A percentile compares a stretch with the other conserved stretches of the same genome.
Conservation (phyloP, 257 asterid species). For the Fraxinus pennsylvanica region DNA sequence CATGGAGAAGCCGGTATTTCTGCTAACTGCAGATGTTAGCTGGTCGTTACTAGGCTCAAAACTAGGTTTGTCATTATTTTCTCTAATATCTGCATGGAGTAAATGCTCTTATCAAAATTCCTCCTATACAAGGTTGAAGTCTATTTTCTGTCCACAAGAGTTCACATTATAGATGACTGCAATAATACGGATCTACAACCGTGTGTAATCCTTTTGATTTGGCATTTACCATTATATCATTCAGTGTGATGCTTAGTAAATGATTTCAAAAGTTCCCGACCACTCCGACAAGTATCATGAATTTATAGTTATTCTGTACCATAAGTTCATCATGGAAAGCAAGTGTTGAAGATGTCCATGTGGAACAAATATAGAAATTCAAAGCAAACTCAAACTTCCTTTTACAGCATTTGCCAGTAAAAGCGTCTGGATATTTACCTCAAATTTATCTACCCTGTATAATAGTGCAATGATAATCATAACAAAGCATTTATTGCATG, state of each 20-base stretch:
- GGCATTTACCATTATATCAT: neutral
- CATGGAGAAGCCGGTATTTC: slow-evolving; percentile 5
- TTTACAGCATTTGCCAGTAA: neutral
- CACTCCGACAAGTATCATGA: neutral
- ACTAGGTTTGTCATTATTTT: neutral
- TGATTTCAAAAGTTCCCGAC: slow-evolving; percentile 4
- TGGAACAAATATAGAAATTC: neutral
- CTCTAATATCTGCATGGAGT: neutral
- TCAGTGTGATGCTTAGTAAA: slow-evolving; percentile 6
- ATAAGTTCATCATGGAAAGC: slow-evolving; percentile 4
- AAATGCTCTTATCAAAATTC: neutral
- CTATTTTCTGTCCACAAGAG: neutral
- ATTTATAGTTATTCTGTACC: slow-evolving; percentile 13
- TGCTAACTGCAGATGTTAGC: slow-evolving; percentile 15
- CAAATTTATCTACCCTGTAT: neutral
- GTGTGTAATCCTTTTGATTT: neutral
- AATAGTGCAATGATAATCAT: neutral
- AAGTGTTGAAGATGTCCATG: neutral
- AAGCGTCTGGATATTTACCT: neutral
- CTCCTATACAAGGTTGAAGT: neutral
- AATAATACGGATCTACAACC: neutral
- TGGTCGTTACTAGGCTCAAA: slow-evolving; percentile 3
- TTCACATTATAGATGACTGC: neutral
- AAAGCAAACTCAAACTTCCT: neutral
- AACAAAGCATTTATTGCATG: neutral